Evolutionary conservation across 2,329 filamentous ascomycete species (phyloP).

Genomic region (Dothidotthia symphoricarpi): DNA sequence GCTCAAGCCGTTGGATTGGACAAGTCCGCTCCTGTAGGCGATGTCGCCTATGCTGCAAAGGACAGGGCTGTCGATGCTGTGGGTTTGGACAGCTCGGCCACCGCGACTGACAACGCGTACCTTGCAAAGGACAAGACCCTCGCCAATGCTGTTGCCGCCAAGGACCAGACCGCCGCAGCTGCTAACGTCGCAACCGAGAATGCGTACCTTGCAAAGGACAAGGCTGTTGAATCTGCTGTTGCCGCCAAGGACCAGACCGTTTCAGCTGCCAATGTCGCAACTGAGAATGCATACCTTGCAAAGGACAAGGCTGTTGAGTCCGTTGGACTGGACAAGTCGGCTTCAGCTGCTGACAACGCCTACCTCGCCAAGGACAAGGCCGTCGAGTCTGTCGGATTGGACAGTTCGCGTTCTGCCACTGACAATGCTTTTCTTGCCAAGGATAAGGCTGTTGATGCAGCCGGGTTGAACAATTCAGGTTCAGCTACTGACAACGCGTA

Average conservation of each 20-base stretch:
- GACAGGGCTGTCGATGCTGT: conserved; percentile 36
- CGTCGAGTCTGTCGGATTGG: conserved; percentile 41
- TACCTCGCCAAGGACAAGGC: conserved; percentile 26
- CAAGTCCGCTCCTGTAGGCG: conserved; percentile 40
- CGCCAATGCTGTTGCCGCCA: conserved; percentile 57
- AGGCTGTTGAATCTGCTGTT: conserved; percentile 11
- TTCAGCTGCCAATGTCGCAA: conserved; percentile 26
- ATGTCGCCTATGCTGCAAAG: conserved; percentile 18
- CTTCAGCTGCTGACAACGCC: conserved; percentile 43
- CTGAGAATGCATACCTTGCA: conserved; percentile 32
- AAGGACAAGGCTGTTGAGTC: conserved; percentile 30
- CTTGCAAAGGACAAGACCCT: conserved; percentile 69
- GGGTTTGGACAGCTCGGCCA: conserved; percentile 42
- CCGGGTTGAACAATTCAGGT: conserved; percentile 31
- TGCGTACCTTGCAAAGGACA: conserved; percentile 24
- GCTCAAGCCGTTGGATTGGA: conserved; percentile 41
- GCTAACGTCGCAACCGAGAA: conserved; percentile 39
- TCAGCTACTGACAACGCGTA: conserved; percentile 42
- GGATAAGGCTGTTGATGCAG: conserved; percentile 33
- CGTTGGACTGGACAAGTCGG: conserved; percentile 30
- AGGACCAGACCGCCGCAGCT: conserved; percentile 63
- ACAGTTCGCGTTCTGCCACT: conserved; percentile 39
- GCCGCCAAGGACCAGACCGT: conserved; percentile 43
- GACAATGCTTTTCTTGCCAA: conserved; percentile 20
- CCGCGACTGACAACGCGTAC: conserved; percentile 43